phyloP scores from a whole-genome alignment of 345 rosid genomes.

The thale cress (Arabidopsis thaliana) region TAIR10.1 NC_003074.8:18215001-18215500 shows the following conservation, averaged over 20 bases:
- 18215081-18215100: neutral
- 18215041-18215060: conserved; percentile 1
- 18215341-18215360: conserved; percentile 52
- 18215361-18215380: conserved; percentile 55
- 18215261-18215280: neutral
- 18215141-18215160: conserved; percentile 15
- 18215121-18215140: neutral
- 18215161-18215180: conserved; percentile 10
- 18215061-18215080: neutral
- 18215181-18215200: too few species aligned
- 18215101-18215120: neutral
- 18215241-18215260: neutral
- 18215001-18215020: neutral
- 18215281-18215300: conserved; percentile 54
- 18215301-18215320: conserved; percentile 50
- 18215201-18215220: conserved; percentile 10
- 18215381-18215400: conserved; percentile 48
- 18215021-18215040: neutral
- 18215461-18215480: neutral
- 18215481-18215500: conserved; percentile 51
- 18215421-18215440: too few species aligned
- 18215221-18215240: neutral
- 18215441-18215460: too few species aligned
- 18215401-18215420: too few species aligned
- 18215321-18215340: conserved; percentile 50